Evolutionary conservation across 257 asterid genomes (phyloP).

Genomic region (Anisodus tanguticus): DNA sequence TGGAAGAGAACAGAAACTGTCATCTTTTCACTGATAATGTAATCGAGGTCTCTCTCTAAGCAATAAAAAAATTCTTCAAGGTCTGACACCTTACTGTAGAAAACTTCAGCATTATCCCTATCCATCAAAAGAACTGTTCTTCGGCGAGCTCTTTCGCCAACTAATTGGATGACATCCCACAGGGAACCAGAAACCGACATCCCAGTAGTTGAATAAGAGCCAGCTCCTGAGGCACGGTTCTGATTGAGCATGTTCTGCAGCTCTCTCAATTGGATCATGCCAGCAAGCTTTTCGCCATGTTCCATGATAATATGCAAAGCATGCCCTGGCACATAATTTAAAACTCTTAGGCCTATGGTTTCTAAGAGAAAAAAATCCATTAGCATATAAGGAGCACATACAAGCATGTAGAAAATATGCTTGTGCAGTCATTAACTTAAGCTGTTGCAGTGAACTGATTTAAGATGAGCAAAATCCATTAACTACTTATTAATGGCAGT

Average conservation of each 20-base stretch:
- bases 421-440: constrained; percentile 18
- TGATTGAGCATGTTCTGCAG: constrained; percentile 69
- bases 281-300: constrained; percentile 93
- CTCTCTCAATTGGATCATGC: constrained; percentile 83
- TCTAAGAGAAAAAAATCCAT: constrained; percentile 20
- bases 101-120: constrained; percentile 96
- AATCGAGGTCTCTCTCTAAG: constrained; percentile 74
- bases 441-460: constrained; percentile 12
- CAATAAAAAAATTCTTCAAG: constrained; percentile 82
- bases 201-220: constrained; percentile 59
- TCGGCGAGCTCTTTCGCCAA: constrained; percentile 90
- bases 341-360: constrained; percentile 26
- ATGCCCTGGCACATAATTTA: constrained; percentile 61
- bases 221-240: constrained; percentile 55
- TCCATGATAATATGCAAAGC: constrained; percentile 86
- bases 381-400: constrained; percentile 7
- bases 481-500: not conserved
- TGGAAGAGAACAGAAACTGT: constrained; percentile 58
- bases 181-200: constrained; percentile 73
- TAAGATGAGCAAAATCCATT: not conserved
- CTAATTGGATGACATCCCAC: constrained; percentile 95
- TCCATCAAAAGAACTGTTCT: constrained; percentile 94
- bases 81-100: constrained; percentile 90
- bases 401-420: constrained; percentile 25
- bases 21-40: constrained; percentile 63